phyloP scores from a whole-genome alignment of 2,329 filamentous ascomycete genomes.

The Colletotrichum gigasporum region DNA sequence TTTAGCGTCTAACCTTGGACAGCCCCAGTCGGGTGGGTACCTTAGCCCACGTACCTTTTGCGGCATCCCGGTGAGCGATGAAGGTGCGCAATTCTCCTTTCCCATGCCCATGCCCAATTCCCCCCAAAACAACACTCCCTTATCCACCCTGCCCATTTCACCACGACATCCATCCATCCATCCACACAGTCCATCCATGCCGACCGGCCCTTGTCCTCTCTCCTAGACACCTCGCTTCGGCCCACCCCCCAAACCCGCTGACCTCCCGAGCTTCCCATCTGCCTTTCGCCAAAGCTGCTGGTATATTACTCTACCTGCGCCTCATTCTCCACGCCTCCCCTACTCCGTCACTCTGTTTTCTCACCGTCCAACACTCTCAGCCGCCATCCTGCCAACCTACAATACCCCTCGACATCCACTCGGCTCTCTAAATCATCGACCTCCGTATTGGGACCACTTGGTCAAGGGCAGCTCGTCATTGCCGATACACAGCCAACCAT shows the following conservation, averaged over 20 bases:
- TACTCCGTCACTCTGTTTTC: not conserved
- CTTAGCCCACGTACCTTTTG: slow-evolving; percentile 26
- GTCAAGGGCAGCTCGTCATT: too few species aligned
- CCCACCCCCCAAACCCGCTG: slow-evolving; percentile 25
- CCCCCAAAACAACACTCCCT: slow-evolving; percentile 18
- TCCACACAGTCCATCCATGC: not conserved
- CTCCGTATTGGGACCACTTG: too few species aligned
- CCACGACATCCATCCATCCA: not conserved
- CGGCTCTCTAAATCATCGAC: not conserved
- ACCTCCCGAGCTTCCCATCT: slow-evolving; percentile 27
- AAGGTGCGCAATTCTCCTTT: slow-evolving; percentile 32
- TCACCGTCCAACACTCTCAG: not conserved
- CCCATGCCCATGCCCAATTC: slow-evolving; percentile 30
- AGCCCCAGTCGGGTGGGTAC: slow-evolving; percentile 21
- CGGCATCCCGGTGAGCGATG: slow-evolving; percentile 19
- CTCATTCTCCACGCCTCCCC: slow-evolving; percentile 1
- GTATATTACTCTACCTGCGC: slow-evolving; percentile 29
- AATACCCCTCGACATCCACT: not conserved
- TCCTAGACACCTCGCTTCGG: slow-evolving; percentile 20
- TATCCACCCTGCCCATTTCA: slow-evolving; percentile 14
- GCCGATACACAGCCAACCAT: not conserved
- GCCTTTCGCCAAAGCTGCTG: not conserved
- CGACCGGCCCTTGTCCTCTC: slow-evolving; percentile 3
- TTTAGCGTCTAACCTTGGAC: slow-evolving; percentile 12
- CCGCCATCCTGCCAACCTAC: not conserved